These are phyloP conservation scores for Zasmidium citrigriseum DNA, from an alignment of 2,329 filamentous ascomycete genomes.

Conservation along the genomic window DNA sequence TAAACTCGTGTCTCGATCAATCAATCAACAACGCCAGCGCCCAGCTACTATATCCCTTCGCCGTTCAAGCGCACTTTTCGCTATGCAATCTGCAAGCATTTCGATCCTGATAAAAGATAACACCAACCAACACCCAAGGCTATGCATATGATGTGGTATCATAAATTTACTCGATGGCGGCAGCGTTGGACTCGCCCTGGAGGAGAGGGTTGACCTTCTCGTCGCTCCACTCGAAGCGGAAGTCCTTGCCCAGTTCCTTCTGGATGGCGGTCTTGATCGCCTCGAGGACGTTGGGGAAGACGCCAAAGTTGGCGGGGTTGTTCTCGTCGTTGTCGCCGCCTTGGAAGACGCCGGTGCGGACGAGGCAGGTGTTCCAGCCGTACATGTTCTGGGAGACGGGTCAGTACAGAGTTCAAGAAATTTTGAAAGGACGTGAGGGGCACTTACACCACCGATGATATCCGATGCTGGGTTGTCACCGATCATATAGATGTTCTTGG, in stretches of 20 bases:
- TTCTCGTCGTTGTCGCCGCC: conserved; percentile 73
- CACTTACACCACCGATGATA: conserved; percentile 62
- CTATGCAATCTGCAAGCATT: too few relatives aligned
- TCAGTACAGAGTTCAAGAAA: conserved; percentile 2
- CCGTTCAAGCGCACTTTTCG: too few relatives aligned
- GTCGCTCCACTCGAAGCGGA: conserved; percentile 69
- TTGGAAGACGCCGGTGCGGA: conserved; percentile 77
- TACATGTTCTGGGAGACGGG: conserved; percentile 62
- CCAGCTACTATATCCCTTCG: too few relatives aligned
- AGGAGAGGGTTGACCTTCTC: conserved; percentile 70
- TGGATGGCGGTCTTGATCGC: conserved; percentile 67
- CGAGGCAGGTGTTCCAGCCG: conserved; percentile 78
- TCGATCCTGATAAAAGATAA: too few relatives aligned
- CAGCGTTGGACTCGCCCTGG: conserved; percentile 21
- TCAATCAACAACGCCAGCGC: too few relatives aligned
- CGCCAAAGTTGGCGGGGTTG: conserved; percentile 76
- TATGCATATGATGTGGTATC: background rate
- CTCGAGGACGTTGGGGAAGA: conserved; percentile 72
- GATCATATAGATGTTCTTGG: conserved; percentile 74
- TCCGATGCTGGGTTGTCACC: conserved; percentile 74
- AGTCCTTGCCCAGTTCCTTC: conserved; percentile 72
- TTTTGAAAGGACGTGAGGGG: background rate
- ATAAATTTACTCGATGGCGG: conserved; percentile 27
- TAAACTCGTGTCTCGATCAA: too few relatives aligned
- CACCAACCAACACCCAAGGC: background rate